Base-by-base conservation (phyloP, 169 alveolate genomes). In the Blepharisma undulans region DNA sequence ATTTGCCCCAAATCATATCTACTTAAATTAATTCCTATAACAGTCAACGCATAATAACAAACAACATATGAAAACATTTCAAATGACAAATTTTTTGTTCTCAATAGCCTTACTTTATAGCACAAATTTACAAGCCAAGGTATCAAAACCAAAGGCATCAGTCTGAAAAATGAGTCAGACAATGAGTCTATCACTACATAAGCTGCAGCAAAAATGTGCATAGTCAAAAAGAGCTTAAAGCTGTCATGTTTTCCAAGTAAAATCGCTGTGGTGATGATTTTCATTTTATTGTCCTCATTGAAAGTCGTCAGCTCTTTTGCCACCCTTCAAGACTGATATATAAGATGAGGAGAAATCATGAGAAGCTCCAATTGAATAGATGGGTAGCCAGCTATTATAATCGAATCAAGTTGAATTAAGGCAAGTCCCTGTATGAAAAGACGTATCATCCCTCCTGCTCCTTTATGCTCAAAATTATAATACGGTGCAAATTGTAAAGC, bases 211-310 rank as follows among this genome's bases (percentile, higher is more conserved):
- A 78, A 78, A 10, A 78, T 27, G 14, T 78, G 86, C 86, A 78
- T 27, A 78, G 34, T 27, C 34, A 78, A 78, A 12, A 29, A 78
- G 25, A 78, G 29, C 60, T 36, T 78, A 78, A 29, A 78, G 27
- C 86, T 27, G 29, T 36, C 86, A 32, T 78, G 60, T 21, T 78
- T 78, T 29, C 86, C 86, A 27, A 78, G 29, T 78, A 78, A 32
- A 32, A 78, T 78, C 86, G 66, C 86, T 29, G 86, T 78, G 25
- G 86, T 78, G 12, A 78, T 78, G 10, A 29, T 25, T 14, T 78
- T 78, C 29, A 27, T 78, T 32, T 78, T 78, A 4, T 27, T 78
- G 27, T 78, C 86, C 10, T 78, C 60, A 29, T 27, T 36, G 29
- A 34, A 78, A 21, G 29, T 22, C 8, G 29, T 25, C 14, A 78